Evolutionary conservation across 2,329 filamentous ascomycete species (phyloP).

Genomic region (Akanthomyces lecanii): DNA sequence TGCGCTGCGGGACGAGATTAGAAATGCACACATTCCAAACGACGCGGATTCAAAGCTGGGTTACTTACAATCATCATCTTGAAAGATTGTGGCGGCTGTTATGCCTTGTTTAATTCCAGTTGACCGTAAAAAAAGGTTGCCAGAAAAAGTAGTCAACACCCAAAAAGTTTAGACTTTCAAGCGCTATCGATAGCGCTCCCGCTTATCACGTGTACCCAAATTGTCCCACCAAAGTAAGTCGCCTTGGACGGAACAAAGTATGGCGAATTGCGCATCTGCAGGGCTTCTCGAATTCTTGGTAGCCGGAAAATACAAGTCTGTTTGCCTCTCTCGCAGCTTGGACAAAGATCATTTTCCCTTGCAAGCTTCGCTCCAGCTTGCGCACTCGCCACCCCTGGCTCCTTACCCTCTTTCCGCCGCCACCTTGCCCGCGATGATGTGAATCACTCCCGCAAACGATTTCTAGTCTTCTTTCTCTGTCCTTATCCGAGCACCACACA

Average conservation of each 20-base stretch:
- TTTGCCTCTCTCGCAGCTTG: constrained; percentile 7
- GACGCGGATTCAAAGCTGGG: background rate
- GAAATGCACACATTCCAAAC: background rate
- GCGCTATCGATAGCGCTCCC: constrained; percentile 28
- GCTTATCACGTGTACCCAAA: constrained; percentile 40
- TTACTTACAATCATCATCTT: constrained; percentile 33
- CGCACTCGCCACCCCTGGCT: background rate
- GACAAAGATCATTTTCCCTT: background rate
- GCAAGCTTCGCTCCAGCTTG: background rate
- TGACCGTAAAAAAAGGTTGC: background rate
- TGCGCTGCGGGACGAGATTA: constrained; percentile 31
- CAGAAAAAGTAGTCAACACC: constrained; percentile 26
- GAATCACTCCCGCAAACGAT: constrained; percentile 15
- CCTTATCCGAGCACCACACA: constrained; percentile 5
- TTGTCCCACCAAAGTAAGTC: constrained; percentile 34
- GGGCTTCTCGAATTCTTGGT: background rate
- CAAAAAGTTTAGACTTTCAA: constrained; percentile 23
- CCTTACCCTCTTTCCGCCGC: background rate
- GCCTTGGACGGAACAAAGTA: constrained; percentile 22
- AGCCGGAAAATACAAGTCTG: background rate
- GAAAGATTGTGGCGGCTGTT: constrained; percentile 6
- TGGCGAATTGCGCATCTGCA: constrained; percentile 9
- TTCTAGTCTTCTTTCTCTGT: constrained; percentile 9
- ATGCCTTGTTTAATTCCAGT: constrained; percentile 1
- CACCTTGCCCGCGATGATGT: constrained; percentile 19